Percentiles rank a stretch among this genome's conserved stretches.
Evolutionary conservation across 805 yeast species (phyloP).

Genomic region (Candida andamanensis): DNA sequence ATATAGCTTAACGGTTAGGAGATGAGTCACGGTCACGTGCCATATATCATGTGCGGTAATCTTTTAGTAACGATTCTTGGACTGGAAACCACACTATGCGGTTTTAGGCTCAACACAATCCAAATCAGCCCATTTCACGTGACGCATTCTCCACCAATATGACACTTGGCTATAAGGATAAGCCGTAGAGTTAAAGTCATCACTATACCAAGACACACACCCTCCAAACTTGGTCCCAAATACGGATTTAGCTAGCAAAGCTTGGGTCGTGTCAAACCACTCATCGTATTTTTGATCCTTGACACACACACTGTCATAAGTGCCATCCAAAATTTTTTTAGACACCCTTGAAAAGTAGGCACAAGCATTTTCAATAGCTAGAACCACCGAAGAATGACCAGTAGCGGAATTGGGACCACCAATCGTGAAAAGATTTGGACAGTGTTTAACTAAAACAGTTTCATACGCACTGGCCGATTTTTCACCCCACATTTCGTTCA

Average conservation of each 20-base stretch:
- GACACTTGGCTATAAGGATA: conserved; percentile 34
- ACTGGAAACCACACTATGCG: too few relatives aligned
- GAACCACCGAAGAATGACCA: conserved; percentile 38
- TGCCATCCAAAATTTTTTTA: conserved; percentile 22
- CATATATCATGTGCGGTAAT: too few relatives aligned
- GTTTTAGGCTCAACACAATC: too few relatives aligned
- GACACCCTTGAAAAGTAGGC: conserved; percentile 20
- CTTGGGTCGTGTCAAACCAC: conserved; percentile 28
- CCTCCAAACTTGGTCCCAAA: conserved; percentile 38
- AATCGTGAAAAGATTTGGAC: conserved; percentile 31
- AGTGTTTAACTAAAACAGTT: conserved; percentile 26
- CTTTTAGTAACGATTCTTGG: too few relatives aligned
- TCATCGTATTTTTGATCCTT: conserved; percentile 26
- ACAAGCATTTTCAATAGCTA: conserved; percentile 33
- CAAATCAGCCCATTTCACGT: conserved; percentile 24
- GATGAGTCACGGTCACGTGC: too few relatives aligned
- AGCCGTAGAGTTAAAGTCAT: conserved; percentile 24
- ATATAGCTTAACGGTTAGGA: too few relatives aligned
- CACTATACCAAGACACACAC: conserved; percentile 36
- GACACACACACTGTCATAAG: conserved; percentile 24
- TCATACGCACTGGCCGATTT: conserved; percentile 32
- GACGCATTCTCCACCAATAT: conserved; percentile 23
- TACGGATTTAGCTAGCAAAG: conserved; percentile 21
- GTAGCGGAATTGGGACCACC: conserved; percentile 41
- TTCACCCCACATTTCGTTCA: conserved; percentile 23